Evolutionary conservation across 2,329 filamentous ascomycete genomes (phyloP).

Genomic region (Penicillium sp.): DNA sequence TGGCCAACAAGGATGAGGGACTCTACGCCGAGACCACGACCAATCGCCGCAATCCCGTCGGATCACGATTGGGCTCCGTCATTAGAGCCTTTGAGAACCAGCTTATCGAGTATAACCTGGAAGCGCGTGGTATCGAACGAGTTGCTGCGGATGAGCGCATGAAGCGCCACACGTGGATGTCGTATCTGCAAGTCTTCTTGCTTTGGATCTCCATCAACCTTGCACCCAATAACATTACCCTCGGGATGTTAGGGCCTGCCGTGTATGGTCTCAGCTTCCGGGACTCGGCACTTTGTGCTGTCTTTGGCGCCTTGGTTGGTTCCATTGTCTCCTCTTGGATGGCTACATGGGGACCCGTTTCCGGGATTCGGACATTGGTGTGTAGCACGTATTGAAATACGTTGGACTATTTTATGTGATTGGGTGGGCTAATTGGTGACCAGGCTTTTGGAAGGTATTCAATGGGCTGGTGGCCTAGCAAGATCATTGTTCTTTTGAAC

Average conservation of each 20-base stretch:
- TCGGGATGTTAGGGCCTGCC: conserved; percentile 62
- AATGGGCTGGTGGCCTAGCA: conserved; percentile 66
- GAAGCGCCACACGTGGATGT: conserved; percentile 49
- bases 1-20: conserved; percentile 20
- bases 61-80: conserved; percentile 31
- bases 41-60: conserved; percentile 19
- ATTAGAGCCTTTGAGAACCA: conserved; percentile 40
- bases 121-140: conserved; percentile 60
- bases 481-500: conserved; percentile 62
- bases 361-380: conserved; percentile 62
- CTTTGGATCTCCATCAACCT: conserved; percentile 64
- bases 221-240: conserved; percentile 61
- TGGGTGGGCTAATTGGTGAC: background rate
- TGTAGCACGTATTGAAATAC: conserved; percentile 3
- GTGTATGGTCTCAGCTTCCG: conserved; percentile 58
- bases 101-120: conserved; percentile 48
- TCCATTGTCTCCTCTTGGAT: conserved; percentile 58
- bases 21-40: conserved; percentile 7
- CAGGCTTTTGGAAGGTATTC: conserved; percentile 58
- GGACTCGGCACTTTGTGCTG: conserved; percentile 56
- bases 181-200: conserved; percentile 56
- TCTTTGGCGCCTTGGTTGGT: conserved; percentile 58
- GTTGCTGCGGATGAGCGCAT: conserved; percentile 57
- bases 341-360: conserved; percentile 60
- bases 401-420: background rate